Base-by-base conservation (phyloP, 2,329 filamentous ascomycete genomes). In the Botrytis pseudocinerea region DNA sequence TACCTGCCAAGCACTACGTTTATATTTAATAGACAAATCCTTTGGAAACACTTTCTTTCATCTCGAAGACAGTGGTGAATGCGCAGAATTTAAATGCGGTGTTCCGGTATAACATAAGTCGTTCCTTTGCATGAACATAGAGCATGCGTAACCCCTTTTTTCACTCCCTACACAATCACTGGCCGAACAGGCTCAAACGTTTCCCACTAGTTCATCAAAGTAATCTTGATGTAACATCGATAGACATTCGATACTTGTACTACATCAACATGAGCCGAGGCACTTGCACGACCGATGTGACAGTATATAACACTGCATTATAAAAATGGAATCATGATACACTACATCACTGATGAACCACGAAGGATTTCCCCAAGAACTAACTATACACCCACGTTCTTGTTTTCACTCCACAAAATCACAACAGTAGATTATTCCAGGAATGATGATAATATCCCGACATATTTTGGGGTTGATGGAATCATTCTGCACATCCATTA, bases 181-280 rank as follows among this genome's bases (percentile, higher is more conserved):
- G 0, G 7, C n/a, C 1, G n/a, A 2, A 4, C 61, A 44, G 25
- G 32, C 22, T 1, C n/a, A 16, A n/a, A 40, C n/a, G n/a, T n/a
- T n/a, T n/a, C 16, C 61, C 61, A n/a, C 59, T 3, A 10, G 25
- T 63, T n/a, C n/a, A 8, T 18, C n/a, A 2, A 20, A 63, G 5
- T 20, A 63, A 6, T 42, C 25, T 6, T 42, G 16, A 28, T 6
- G 38, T 18, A 20, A 28, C 38, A 2, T 32, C n/a, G 25, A 44
- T 12, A 28, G 16, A 12, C 1, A 22, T 44, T 10, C 4, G 38
- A 63, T 10, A 42, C 16, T 3, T 16, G 8, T 44, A 63, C 25
- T 18, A 20, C 38, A 42, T 28, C 14, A 44, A 1, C 20, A 28
- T 44, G 4, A 42, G 40, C 25, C 25, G 16, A 20, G 61, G 61